These are phyloP conservation scores for Chaetomiaceae sp. DNA, from an alignment of 2,329 filamentous ascomycete species.

Conservation along the genomic window DNA sequence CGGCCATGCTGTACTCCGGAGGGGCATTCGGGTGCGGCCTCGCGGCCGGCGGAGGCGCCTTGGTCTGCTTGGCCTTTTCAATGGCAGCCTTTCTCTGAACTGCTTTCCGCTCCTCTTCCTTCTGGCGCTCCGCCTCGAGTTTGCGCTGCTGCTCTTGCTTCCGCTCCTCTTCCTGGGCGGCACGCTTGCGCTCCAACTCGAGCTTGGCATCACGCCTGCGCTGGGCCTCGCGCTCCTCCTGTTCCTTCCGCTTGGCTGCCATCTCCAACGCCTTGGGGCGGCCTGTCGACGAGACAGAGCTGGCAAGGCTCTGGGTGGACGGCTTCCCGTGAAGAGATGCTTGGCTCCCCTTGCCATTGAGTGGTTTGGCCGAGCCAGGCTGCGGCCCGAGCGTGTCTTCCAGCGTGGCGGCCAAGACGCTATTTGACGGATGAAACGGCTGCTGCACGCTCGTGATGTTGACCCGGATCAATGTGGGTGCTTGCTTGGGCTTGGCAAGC, in stretches of 20 bases:
- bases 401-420: constrained; percentile 52
- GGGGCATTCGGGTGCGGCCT: constrained; percentile 51
- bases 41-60: constrained; percentile 56
- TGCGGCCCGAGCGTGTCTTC: constrained; percentile 49
- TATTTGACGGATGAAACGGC: constrained; percentile 57
- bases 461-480: constrained; percentile 68
- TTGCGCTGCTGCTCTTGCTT: constrained; percentile 55
- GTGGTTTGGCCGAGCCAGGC: constrained; percentile 37
- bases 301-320: constrained; percentile 59
- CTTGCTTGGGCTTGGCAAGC: constrained; percentile 56
- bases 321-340: constrained; percentile 57
- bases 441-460: constrained; percentile 60
- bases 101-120: constrained; percentile 57
- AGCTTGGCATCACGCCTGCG: constrained; percentile 77
- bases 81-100: constrained; percentile 50
- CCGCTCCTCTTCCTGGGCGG: constrained; percentile 61
- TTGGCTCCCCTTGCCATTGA: constrained; percentile 63
- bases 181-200: constrained; percentile 73
- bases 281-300: constrained; percentile 56
- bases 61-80: constrained; percentile 61
- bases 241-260: constrained; percentile 77
- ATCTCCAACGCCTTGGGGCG: constrained; percentile 69
- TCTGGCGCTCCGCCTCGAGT: constrained; percentile 59
- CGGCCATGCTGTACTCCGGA: constrained; percentile 39
- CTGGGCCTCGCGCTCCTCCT: constrained; percentile 74